phyloP scores from a whole-genome alignment of 148 eudicot species.

The Chenopodium berlandieri region DNA sequence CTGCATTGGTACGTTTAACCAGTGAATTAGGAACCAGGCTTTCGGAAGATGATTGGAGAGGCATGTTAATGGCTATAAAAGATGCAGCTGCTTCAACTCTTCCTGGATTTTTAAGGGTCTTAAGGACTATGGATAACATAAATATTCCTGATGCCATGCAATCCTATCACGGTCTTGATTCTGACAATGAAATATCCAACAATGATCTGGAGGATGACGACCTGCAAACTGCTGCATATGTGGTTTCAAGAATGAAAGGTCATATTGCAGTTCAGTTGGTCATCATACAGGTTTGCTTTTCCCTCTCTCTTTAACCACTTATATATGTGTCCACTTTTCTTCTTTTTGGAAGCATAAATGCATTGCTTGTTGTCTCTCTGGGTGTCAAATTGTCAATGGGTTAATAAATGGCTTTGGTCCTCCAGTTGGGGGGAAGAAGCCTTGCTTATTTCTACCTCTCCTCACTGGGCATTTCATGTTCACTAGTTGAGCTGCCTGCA shows the following conservation, averaged over 20 bases:
- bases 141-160: constrained; percentile 50
- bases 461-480: not conserved
- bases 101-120: constrained; percentile 64
- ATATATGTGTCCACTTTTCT: not conserved
- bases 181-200: constrained; percentile 45
- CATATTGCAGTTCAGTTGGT: constrained; percentile 78
- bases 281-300: constrained; percentile 67
- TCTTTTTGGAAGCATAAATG: not conserved
- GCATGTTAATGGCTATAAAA: constrained; percentile 63
- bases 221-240: constrained; percentile 74
- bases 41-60: constrained; percentile 88
- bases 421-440: not conserved
- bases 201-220: constrained; percentile 62
- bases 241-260: constrained; percentile 79
- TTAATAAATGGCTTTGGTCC: not conserved
- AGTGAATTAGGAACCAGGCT: constrained; percentile 59
- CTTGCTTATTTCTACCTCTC: not conserved
- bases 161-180: constrained; percentile 46
- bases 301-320: not conserved
- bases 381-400: not conserved
- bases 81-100: constrained; percentile 65
- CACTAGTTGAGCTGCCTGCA: not conserved
- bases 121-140: constrained; percentile 63
- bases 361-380: not conserved
- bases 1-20: constrained; percentile 73